Conservation (phyloP, 176 grass and related monocot species). For the Triticum turgidum region DNA sequence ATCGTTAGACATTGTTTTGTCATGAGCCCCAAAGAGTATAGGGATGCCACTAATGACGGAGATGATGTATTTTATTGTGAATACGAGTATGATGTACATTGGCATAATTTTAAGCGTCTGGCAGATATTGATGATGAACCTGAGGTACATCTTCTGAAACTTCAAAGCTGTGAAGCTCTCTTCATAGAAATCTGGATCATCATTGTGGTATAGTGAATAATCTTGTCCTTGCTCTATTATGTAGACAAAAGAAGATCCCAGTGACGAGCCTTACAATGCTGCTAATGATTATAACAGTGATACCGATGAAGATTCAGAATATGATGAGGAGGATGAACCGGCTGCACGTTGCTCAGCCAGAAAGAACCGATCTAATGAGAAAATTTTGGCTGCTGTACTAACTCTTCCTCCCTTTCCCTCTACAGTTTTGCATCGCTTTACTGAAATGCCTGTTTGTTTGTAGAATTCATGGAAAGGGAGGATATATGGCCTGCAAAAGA, state of each 20-base stretch:
- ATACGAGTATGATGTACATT: constrained; percentile 94
- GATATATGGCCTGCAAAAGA: constrained; percentile 75
- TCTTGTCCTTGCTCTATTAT: constrained; percentile 5
- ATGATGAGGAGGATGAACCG: constrained; percentile 59
- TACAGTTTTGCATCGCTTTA: constrained; percentile 20
- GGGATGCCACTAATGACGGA: constrained; percentile 62
- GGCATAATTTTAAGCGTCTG: constrained; percentile 95
- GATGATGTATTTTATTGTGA: constrained; percentile 99
- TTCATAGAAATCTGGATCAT: constrained; percentile 2
- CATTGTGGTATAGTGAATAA: constrained; percentile 7
- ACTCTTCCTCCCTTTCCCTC: not conserved
- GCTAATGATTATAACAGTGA: constrained; percentile 50
- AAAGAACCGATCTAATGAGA: constrained; percentile 41
- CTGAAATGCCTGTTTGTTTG: constrained; percentile 20
- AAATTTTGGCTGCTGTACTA: constrained; percentile 59
- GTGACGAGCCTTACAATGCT: constrained; percentile 52
- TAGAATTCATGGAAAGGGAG: constrained; percentile 83
- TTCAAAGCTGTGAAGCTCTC: not conserved
- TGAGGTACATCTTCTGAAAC: constrained; percentile 41
- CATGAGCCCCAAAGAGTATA: constrained; percentile 73
- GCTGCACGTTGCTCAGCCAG: constrained; percentile 24
- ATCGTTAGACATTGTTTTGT: constrained; percentile 84
- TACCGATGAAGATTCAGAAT: constrained; percentile 66
- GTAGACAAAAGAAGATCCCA: constrained; percentile 52
- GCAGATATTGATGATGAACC: constrained; percentile 64